Conservation (phyloP, 2,329 filamentous ascomycete species). For the Ploettnerulaceae sp. region DNA sequence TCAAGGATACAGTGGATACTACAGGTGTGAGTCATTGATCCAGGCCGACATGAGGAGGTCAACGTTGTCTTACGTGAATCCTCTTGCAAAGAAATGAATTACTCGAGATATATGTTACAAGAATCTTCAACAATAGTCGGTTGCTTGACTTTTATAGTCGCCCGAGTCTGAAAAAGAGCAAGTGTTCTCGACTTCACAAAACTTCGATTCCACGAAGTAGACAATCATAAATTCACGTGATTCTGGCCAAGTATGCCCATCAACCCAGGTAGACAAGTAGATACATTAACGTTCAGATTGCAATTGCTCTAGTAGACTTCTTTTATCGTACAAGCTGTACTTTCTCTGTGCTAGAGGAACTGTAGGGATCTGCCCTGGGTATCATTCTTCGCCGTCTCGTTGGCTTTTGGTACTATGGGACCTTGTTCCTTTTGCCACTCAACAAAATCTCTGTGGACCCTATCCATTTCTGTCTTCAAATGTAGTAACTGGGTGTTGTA, state of each 20-base stretch:
- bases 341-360: slow-evolving; percentile 9
- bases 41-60: neutral
- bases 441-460: slow-evolving; percentile 48
- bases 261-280: too few relatives aligned
- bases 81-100: neutral
- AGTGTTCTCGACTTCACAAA: neutral
- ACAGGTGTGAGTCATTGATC: neutral
- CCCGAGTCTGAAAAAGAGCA: too few relatives aligned
- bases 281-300: neutral
- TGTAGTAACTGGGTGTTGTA: slow-evolving; percentile 77
- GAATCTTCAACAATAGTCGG: too few relatives aligned
- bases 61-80: neutral
- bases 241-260: too few relatives aligned
- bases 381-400: slow-evolving; percentile 15
- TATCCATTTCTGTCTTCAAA: slow-evolving; percentile 59
- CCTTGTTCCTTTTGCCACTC: slow-evolving; percentile 45
- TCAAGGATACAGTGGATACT: too few relatives aligned
- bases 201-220: too few relatives aligned
- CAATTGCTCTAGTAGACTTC: neutral
- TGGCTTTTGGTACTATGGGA: slow-evolving; percentile 17
- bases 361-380: slow-evolving; percentile 13
- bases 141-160: too few relatives aligned
- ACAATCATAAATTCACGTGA: neutral
- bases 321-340: neutral
- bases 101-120: too few relatives aligned